phyloP scores from a whole-genome alignment of 148 eudicot species.

The Pouteria glomerata region DNA sequence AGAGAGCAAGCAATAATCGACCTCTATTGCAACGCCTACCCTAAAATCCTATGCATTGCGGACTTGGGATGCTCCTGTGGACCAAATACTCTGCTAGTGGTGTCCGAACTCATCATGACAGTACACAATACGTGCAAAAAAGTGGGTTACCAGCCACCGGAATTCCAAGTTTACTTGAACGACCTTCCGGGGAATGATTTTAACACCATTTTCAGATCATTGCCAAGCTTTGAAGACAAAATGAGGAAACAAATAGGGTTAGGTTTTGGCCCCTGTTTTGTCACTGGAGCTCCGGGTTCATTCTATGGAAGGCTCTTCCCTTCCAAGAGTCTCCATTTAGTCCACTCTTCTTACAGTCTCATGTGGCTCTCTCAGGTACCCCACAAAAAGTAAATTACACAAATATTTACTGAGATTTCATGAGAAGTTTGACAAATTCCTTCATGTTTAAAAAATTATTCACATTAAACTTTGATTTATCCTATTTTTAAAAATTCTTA shows the following conservation, averaged over 20 bases:
- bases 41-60: constrained; percentile 27
- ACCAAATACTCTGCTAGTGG: constrained; percentile 34
- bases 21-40: constrained; percentile 10
- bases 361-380: constrained; percentile 69
- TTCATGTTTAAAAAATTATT: too few relatives aligned
- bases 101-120: constrained; percentile 22
- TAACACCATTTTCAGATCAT: constrained; percentile 34
- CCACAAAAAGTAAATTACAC: too few relatives aligned
- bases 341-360: constrained; percentile 63
- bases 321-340: constrained; percentile 46
- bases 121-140: constrained; percentile 15
- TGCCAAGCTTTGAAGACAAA: constrained; percentile 21
- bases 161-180: constrained; percentile 44
- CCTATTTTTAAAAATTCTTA: background rate
- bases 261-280: constrained; percentile 22
- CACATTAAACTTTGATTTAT: too few relatives aligned
- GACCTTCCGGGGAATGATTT: constrained; percentile 58
- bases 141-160: constrained; percentile 18
- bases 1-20: constrained; percentile 24
- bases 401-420: too few relatives aligned
- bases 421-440: too few relatives aligned
- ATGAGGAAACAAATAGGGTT: constrained; percentile 9
- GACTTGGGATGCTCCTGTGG: constrained; percentile 77
- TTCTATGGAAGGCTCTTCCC: constrained; percentile 64
- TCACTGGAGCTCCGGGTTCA: constrained; percentile 55